phyloP scores from a whole-genome alignment of 75 land plant genomes.

The Isoetes taiwanensis region DNA sequence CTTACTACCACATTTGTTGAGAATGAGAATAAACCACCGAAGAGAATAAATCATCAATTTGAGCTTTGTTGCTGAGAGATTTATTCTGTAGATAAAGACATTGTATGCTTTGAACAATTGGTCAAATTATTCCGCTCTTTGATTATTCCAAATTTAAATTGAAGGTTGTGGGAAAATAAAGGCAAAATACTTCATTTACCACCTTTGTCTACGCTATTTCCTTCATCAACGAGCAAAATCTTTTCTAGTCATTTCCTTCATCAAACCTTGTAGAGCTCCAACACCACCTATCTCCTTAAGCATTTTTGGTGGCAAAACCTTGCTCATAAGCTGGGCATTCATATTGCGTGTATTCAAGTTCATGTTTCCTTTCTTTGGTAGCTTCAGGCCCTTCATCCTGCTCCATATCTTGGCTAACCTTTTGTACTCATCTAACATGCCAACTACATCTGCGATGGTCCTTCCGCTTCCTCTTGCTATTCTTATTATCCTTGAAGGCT shows the following conservation, averaged over 20 bases:
- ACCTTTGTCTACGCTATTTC: too few species aligned
- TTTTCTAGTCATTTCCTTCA: constrained; percentile 97
- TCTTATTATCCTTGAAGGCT: constrained; percentile 57
- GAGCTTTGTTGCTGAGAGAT: too few species aligned
- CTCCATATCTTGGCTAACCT: constrained; percentile 93
- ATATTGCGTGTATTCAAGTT: constrained; percentile 82
- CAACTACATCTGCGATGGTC: constrained; percentile 48
- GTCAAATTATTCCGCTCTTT: too few species aligned
- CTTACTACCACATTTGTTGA: too few species aligned
- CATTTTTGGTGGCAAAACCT: constrained; percentile 88
- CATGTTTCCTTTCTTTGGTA: constrained; percentile 98
- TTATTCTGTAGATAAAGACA: too few species aligned
- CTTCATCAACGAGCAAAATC: too few species aligned
- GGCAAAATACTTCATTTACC: too few species aligned
- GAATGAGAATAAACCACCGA: too few species aligned
- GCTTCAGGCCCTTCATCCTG: constrained; percentile 97
- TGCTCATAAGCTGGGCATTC: constrained; percentile 98
- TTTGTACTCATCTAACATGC: constrained; percentile 89
- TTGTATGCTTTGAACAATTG: too few species aligned
- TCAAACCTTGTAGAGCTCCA: constrained; percentile 78
- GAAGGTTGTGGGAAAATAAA: too few species aligned
- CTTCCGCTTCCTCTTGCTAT: constrained; percentile 85
- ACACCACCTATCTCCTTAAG: constrained; percentile 88
- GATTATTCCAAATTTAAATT: too few species aligned
- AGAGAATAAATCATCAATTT: too few species aligned